Percentiles rank a stretch among this genome's conserved stretches.
Evolutionary conservation across 768 basidiomycete species (phyloP).

Genomic region (Leccinum barrowsii): DNA sequence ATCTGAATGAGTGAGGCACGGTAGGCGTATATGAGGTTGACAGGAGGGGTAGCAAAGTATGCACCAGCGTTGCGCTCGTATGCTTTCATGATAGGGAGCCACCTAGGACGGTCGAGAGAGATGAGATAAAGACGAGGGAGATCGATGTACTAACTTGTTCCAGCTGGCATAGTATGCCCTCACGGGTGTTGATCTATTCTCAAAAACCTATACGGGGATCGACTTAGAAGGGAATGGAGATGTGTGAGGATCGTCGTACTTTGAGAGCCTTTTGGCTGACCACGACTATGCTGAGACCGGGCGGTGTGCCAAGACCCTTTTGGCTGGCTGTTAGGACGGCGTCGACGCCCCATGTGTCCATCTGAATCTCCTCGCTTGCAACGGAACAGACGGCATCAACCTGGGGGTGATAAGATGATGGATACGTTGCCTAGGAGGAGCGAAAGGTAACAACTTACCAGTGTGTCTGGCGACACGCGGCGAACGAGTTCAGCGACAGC

Average conservation of each 20-base stretch:
- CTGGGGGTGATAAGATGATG: slow-evolving; percentile 33
- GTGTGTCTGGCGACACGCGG: slow-evolving; percentile 77
- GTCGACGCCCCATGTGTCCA: slow-evolving; percentile 93
- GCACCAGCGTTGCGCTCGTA: slow-evolving; percentile 80
- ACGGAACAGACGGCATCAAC: slow-evolving; percentile 97
- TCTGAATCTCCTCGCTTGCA: slow-evolving; percentile 90
- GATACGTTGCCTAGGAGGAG: neutral
- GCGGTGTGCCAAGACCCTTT: slow-evolving; percentile 91
- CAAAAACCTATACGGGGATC: slow-evolving; percentile 2
- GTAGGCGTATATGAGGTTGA: slow-evolving; percentile 92
- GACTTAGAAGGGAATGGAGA: neutral
- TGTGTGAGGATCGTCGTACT: slow-evolving; percentile 29
- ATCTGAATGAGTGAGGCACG: slow-evolving; percentile 77
- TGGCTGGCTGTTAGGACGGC: slow-evolving; percentile 84
- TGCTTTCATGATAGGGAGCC: slow-evolving; percentile 91
- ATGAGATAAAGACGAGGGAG: neutral
- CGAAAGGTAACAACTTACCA: slow-evolving; percentile 44
- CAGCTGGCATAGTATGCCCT: slow-evolving; percentile 86
- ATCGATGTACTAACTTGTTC: slow-evolving; percentile 55
- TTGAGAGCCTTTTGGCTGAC: slow-evolving; percentile 78
- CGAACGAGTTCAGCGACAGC: slow-evolving; percentile 70
- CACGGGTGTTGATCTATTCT: slow-evolving; percentile 43
- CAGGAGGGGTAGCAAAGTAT: slow-evolving; percentile 95
- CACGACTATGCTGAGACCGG: slow-evolving; percentile 84
- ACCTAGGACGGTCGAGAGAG: slow-evolving; percentile 39